phyloP scores from a whole-genome alignment of 1,139 yeast species.

The Taphrina wiesneri region DNA sequence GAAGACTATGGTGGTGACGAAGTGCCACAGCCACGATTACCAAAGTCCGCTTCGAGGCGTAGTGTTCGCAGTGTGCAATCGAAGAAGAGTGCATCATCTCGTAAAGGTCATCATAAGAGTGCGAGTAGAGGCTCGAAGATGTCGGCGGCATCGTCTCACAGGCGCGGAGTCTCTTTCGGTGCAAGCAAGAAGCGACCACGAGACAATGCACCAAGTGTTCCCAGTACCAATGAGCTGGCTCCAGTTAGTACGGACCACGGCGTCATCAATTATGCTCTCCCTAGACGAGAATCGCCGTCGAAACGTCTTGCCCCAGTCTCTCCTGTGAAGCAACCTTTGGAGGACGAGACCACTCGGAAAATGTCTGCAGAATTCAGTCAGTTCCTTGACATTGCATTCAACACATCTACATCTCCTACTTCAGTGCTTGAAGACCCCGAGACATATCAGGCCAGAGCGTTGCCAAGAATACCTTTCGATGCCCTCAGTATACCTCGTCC shows the following conservation, averaged over 20 bases:
- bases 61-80: slow-evolving; percentile 22
- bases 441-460: slow-evolving; percentile 24
- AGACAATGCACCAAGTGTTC: not conserved
- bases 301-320: slow-evolving; percentile 10
- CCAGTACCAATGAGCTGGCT: not conserved
- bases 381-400: slow-evolving; percentile 34
- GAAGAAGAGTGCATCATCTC: slow-evolving; percentile 28
- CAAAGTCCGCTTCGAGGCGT: slow-evolving; percentile 20
- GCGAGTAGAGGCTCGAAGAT: slow-evolving; percentile 19
- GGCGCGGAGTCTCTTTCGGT: slow-evolving; percentile 25
- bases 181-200: slow-evolving; percentile 1
- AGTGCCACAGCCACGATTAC: slow-evolving; percentile 19
- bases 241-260: not conserved
- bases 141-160: slow-evolving; percentile 24
- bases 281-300: slow-evolving; percentile 20
- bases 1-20: slow-evolving; percentile 38
- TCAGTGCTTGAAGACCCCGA: slow-evolving; percentile 17
- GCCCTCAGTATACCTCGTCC: slow-evolving; percentile 5
- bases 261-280: slow-evolving; percentile 11
- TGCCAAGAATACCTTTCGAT: slow-evolving; percentile 11
- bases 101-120: slow-evolving; percentile 27
- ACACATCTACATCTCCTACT: slow-evolving; percentile 9
- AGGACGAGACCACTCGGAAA: slow-evolving; percentile 27
- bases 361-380: slow-evolving; percentile 36
- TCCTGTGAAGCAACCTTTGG: slow-evolving; percentile 9